phyloP scores from a whole-genome alignment of 805 yeast species.

The Yamadazyma nakazawae region DNA sequence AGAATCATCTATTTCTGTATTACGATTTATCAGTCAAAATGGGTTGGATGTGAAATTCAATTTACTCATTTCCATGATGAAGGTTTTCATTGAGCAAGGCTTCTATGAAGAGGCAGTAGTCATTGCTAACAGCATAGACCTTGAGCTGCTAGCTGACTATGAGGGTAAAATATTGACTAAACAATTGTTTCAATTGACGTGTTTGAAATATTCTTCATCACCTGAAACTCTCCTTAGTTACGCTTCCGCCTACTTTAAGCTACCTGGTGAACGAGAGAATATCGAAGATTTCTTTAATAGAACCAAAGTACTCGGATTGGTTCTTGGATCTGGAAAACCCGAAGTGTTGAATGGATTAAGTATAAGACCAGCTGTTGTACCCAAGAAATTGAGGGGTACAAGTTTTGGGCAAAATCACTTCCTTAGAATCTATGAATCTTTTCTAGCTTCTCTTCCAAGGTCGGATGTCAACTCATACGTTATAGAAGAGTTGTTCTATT shows the following conservation, averaged over 20 bases:
- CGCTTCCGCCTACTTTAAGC: slow-evolving; percentile 25
- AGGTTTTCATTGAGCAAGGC: slow-evolving; percentile 26
- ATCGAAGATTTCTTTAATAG: slow-evolving; percentile 24
- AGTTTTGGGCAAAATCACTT: slow-evolving; percentile 9
- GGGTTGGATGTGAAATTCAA: slow-evolving; percentile 22
- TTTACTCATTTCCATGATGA: slow-evolving; percentile 26
- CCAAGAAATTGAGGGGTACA: slow-evolving; percentile 11
- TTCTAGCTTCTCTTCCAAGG: slow-evolving; percentile 16
- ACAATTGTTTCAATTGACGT: slow-evolving; percentile 32
- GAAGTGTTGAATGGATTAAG: slow-evolving; percentile 9
- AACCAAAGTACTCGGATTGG: slow-evolving; percentile 23
- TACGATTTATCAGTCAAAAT: slow-evolving; percentile 30
- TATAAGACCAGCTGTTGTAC: slow-evolving; percentile 15
- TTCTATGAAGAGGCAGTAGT: slow-evolving; percentile 33
- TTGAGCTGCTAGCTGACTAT: slow-evolving; percentile 15
- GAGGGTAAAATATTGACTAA: slow-evolving; percentile 23
- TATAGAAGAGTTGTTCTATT: slow-evolving; percentile 16
- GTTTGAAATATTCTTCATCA: slow-evolving; percentile 24
- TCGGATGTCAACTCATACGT: slow-evolving; percentile 15
- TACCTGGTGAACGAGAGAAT: slow-evolving; percentile 4
- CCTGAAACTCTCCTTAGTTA: slow-evolving; percentile 39
- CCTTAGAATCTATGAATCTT: slow-evolving; percentile 21
- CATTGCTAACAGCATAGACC: slow-evolving; percentile 30
- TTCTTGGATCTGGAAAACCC: slow-evolving; percentile 21
- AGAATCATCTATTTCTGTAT: slow-evolving; percentile 27